Evolutionary conservation across 306 rosid genomes (phyloP), one percentile per base, ranked within the genome.

Genomic region (Trifolium subterraneum): DNA sequence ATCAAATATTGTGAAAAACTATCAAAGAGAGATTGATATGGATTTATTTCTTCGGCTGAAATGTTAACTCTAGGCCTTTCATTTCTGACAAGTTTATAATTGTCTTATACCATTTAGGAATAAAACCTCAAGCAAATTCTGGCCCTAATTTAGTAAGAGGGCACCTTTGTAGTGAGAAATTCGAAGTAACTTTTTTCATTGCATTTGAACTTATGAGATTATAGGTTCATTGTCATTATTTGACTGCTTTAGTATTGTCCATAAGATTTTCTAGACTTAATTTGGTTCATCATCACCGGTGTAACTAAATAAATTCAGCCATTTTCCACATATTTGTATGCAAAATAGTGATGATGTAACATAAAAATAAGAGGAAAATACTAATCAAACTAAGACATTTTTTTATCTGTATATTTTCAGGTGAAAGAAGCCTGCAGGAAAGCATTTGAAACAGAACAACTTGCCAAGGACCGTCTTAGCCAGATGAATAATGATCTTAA

Each of bases 371-470:
- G 18, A 59, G 74, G 51, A 54, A 20, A 79, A 36, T 35, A 11
- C 50, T 64, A n/a, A 64, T 36, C 59, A 27, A n/a, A 15, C 42
- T 41, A 56, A 41, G 41, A 12, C 68, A 61, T 51, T 10, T 39
- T 41, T 67, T 16, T 1, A 36, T 70, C 73, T 62, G 20, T 35
- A 33, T 48, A 36, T 73, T 36, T 81, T 50, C 82, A 91, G 98
- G 91, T 83, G 74, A 78, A 83, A 78, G 90, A 91, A 73, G 92
- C 97, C 56, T 88, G 94, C 86, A 84, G 70, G 72, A 85, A 85
- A 82, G 90, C 97, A 35, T 82, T 69, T 68, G 94, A 80, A 68
- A 79, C 89, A 44, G 97, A 89, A 82, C 79, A 82, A 65, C 22
- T 59, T 52, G 92, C 97, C 9, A 81, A 78, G 70, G 74, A 74